A percentile compares a stretch with the other conserved stretches of the same genome.
Evolutionary conservation across 2,329 filamentous ascomycete species (phyloP).

Genomic region (Microdochium paspali): DNA sequence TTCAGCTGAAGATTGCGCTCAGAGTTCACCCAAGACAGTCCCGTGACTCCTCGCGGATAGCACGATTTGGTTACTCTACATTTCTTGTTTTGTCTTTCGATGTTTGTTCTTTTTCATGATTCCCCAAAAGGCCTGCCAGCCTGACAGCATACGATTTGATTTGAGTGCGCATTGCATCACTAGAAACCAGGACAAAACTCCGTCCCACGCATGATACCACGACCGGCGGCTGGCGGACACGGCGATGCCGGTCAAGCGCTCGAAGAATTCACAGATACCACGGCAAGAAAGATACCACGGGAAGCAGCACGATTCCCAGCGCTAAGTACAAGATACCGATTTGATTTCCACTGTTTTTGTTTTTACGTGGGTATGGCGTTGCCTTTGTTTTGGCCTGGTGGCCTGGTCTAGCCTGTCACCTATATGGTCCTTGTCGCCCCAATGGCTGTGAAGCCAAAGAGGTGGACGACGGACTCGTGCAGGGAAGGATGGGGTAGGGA

Average conservation of each 20-base stretch:
- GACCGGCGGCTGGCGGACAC: constrained; percentile 17
- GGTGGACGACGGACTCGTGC: no score
- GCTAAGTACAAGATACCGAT: not conserved
- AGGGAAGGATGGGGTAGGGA: no score
- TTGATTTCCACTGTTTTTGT: no score
- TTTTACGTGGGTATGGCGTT: no score
- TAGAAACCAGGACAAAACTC: constrained; percentile 6
- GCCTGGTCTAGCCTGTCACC: no score
- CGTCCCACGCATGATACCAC: constrained; percentile 23
- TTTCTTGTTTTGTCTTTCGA: constrained; percentile 19
- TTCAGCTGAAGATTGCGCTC: no score
- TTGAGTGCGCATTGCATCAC: constrained; percentile 7
- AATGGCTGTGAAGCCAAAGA: no score
- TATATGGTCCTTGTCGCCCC: no score
- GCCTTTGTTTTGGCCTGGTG: no score
- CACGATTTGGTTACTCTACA: constrained; percentile 23
- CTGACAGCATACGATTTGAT: constrained; percentile 15
- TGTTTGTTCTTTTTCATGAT: constrained; percentile 11
- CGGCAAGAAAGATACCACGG: constrained; percentile 20
- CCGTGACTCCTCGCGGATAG: no score
- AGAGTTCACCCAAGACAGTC: no score
- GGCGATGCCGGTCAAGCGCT: constrained; percentile 20
- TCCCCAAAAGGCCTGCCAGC: constrained; percentile 12
- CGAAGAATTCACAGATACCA: constrained; percentile 20
- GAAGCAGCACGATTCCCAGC: not conserved